Conservation (phyloP, 306 rosid species). For the Pterocarpus santalinus region DNA sequence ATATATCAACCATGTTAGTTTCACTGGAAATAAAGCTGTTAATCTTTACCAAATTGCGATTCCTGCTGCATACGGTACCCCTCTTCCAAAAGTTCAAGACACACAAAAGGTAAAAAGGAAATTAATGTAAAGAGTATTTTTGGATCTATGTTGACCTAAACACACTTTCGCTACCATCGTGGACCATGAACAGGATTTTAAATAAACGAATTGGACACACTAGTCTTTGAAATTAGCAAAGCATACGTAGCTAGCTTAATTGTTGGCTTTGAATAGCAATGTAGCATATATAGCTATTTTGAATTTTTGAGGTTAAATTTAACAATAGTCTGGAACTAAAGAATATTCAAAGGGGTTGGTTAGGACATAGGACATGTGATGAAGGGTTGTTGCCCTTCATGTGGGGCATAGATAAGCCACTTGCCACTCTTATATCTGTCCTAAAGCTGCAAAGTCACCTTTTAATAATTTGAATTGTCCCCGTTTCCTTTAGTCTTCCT, state of each 20-base stretch:
- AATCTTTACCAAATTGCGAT: background rate
- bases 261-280: background rate
- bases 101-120: background rate
- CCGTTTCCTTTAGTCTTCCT: conserved; percentile 4
- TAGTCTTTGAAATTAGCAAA: too few relatives aligned
- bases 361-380: background rate
- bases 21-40: background rate
- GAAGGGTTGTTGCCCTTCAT: conserved; percentile 14
- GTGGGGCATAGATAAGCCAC: conserved; percentile 35
- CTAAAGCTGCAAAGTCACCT: conserved; percentile 46
- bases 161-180: background rate
- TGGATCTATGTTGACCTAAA: background rate
- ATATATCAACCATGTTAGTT: background rate
- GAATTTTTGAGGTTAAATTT: background rate
- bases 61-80: too few relatives aligned
- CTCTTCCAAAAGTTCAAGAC: background rate
- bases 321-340: background rate
- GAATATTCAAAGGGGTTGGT: conserved; percentile 4
- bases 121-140: background rate
- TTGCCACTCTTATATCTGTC: conserved; percentile 12
- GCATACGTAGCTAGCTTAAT: too few relatives aligned
- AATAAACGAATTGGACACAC: too few relatives aligned
- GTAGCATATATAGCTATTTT: background rate
- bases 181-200: background rate
- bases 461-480: conserved; percentile 14